These are phyloP conservation scores for Aspergillus biplanus DNA, from an alignment of 495 filamentous ascomycete genomes.

Conservation along the genomic window DNA sequence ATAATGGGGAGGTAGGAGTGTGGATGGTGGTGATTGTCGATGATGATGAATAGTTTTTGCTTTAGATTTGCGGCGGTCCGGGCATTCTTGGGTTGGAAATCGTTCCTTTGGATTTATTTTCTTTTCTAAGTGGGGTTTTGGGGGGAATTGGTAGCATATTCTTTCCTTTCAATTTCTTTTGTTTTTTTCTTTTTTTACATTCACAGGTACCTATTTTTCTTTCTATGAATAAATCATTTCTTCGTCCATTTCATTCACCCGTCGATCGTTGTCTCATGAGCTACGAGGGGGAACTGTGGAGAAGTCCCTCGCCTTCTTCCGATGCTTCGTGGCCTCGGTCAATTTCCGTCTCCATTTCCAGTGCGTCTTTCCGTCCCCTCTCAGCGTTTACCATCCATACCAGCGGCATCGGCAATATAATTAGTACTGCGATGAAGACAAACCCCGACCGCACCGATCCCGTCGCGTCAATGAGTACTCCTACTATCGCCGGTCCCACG, in stretches of 20 bases:
- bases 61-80: no score
- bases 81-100: background rate
- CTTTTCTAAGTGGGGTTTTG: background rate
- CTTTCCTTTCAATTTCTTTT: background rate
- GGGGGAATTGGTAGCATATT: background rate
- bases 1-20: slow-evolving; percentile 60
- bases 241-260: slow-evolving; percentile 1
- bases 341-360: slow-evolving; percentile 58
- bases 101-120: background rate
- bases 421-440: slow-evolving; percentile 80
- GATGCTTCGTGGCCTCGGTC: slow-evolving; percentile 40
- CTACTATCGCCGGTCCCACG: slow-evolving; percentile 87
- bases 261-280: no score
- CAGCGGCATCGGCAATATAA: slow-evolving; percentile 75
- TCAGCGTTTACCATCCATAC: slow-evolving; percentile 82
- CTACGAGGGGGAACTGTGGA: slow-evolving; percentile 15
- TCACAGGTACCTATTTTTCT: background rate
- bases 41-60: slow-evolving; percentile 37
- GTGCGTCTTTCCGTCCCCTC: slow-evolving; percentile 70
- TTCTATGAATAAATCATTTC: background rate
- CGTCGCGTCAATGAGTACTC: slow-evolving; percentile 76
- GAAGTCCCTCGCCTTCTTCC: slow-evolving; percentile 40
- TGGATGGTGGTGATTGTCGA: slow-evolving; percentile 67
- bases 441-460: slow-evolving; percentile 87
- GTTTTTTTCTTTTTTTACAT: background rate